A percentile compares a stretch with the other conserved stretches of the same genome.
These are phyloP conservation scores for Penicillium goetzii DNA, from an alignment of 495 filamentous ascomycete genomes.

Conservation along the genomic window DNA sequence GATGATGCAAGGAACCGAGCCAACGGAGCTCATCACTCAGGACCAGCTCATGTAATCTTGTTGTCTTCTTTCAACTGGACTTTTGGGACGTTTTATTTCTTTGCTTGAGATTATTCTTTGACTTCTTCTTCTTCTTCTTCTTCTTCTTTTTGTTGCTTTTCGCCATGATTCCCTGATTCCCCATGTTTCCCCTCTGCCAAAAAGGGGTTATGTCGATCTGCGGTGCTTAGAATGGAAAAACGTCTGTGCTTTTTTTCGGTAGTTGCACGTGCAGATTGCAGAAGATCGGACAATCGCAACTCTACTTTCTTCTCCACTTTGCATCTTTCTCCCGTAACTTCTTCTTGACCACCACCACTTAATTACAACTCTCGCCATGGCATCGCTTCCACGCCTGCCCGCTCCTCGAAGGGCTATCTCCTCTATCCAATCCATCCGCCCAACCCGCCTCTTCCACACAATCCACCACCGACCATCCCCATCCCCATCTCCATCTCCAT, in stretches of 20 bases:
- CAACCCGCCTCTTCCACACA: conserved; percentile 7
- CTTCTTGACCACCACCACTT: neutral
- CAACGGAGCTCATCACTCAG: conserved; percentile 79
- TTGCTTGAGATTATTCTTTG: conserved; percentile 6
- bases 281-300: conserved; percentile 9
- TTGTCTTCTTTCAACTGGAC: conserved; percentile 11
- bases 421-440: conserved; percentile 11
- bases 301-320: conserved; percentile 2
- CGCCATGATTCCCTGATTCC: conserved; percentile 37
- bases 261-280: conserved; percentile 14
- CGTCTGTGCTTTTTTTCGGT: conserved; percentile 20
- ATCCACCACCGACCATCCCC: neutral
- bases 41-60: conserved; percentile 90
- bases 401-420: conserved; percentile 9
- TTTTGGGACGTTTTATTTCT: neutral
- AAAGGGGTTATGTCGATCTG: conserved; percentile 6
- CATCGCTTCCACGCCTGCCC: conserved; percentile 20
- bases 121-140: conserved; percentile 13
- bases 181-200: conserved; percentile 14
- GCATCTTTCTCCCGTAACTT: neutral
- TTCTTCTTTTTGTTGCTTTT: conserved; percentile 16
- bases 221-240: conserved; percentile 21
- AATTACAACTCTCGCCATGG: conserved; percentile 20
- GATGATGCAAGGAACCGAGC: conserved; percentile 76
- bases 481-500: neutral